Conservation (phyloP, 805 yeast species). For the Torulaspora delbrueckii region DNA sequence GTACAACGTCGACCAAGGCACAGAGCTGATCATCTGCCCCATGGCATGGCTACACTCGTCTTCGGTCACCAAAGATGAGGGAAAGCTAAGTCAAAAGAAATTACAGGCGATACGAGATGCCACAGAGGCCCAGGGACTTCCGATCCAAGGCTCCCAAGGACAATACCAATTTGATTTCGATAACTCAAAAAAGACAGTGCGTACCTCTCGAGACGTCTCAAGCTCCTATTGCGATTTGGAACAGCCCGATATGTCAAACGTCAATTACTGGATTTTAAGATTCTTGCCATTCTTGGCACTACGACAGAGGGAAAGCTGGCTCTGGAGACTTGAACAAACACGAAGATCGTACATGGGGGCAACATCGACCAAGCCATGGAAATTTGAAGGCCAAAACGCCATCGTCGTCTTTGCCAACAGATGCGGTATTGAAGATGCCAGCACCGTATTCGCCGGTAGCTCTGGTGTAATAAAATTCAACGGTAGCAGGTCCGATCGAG, state of each 20-base stretch:
- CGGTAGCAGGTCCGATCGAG: constrained; percentile 33
- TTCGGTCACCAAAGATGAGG: constrained; percentile 35
- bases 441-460: constrained; percentile 58
- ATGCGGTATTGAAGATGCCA: constrained; percentile 66
- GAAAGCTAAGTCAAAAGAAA: constrained; percentile 12
- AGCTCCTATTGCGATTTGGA: constrained; percentile 27
- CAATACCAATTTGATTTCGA: constrained; percentile 22
- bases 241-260: constrained; percentile 44
- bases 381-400: constrained; percentile 27
- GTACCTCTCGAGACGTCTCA: constrained; percentile 10
- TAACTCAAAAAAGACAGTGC: constrained; percentile 11
- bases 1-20: constrained; percentile 44
- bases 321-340: constrained; percentile 5
- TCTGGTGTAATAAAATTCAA: constrained; percentile 54
- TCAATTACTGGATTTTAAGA: constrained; percentile 72
- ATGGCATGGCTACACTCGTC: constrained; percentile 76
- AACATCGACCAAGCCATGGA: constrained; percentile 23
- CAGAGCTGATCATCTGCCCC: constrained; percentile 63
- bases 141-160: constrained; percentile 27
- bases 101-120: constrained; percentile 10
- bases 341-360: constrained; percentile 24
- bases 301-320: constrained; percentile 22
- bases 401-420: constrained; percentile 61
- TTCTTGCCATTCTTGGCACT: constrained; percentile 56
- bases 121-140: constrained; percentile 16